Conservation (phyloP, 306 rosid genomes). For the Lathyrus sativus region DNA sequence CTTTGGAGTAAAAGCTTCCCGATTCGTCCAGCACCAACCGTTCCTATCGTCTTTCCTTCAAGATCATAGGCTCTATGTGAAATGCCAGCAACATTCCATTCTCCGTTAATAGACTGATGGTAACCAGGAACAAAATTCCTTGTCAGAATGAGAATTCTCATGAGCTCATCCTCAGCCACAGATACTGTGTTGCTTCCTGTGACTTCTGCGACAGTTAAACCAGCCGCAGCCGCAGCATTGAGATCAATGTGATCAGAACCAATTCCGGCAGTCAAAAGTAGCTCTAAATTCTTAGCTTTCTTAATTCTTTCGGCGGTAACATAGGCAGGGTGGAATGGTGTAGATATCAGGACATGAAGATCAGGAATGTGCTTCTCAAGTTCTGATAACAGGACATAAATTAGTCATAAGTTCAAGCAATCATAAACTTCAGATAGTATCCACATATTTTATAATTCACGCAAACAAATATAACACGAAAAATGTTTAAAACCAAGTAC, state of each 20-base stretch:
- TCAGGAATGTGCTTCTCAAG: conserved; percentile 90
- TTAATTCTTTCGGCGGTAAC: conserved; percentile 91
- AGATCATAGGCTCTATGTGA: conserved; percentile 89
- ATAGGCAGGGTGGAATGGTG: conserved; percentile 98
- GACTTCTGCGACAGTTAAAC: conserved; percentile 93
- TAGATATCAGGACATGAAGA: conserved; percentile 83
- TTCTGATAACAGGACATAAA: conserved; percentile 47
- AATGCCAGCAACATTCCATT: conserved; percentile 96
- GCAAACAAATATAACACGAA: too few relatives aligned
- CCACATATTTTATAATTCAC: background rate
- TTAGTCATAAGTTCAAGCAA: conserved; percentile 24
- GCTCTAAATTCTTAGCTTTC: conserved; percentile 84
- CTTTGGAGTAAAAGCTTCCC: conserved; percentile 89
- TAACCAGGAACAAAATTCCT: conserved; percentile 88
- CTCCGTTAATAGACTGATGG: conserved; percentile 72
- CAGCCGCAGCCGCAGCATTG: conserved; percentile 91
- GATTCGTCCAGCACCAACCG: conserved; percentile 87
- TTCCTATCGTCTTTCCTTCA: conserved; percentile 92
- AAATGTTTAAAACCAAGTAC: too few relatives aligned
- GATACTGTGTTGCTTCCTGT: conserved; percentile 93
- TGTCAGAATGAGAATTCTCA: conserved; percentile 86
- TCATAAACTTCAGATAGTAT: conserved; percentile 11
- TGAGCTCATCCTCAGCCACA: conserved; percentile 93
- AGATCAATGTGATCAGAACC: conserved; percentile 96
- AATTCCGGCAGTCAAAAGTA: conserved; percentile 89